phyloP scores from a whole-genome alignment of 805 yeast genomes.

The Pichia eremophila region DNA sequence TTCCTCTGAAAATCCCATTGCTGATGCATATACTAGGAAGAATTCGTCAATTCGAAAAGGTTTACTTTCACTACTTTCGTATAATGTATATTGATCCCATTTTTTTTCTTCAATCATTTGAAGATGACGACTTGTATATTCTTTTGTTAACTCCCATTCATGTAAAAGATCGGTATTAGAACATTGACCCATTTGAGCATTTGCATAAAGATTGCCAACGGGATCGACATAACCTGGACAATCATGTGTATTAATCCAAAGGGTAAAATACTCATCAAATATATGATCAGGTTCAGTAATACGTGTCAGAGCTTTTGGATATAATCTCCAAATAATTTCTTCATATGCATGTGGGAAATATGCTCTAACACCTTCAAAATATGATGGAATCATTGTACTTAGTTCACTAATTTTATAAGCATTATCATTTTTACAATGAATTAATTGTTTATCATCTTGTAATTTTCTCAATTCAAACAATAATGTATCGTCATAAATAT shows the following conservation, averaged over 20 bases:
- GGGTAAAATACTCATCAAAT: conserved; percentile 42
- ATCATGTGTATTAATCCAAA: conserved; percentile 39
- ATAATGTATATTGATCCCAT: conserved; percentile 8
- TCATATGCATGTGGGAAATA: conserved; percentile 35
- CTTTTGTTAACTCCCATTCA: conserved; percentile 25
- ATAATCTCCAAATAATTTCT: conserved; percentile 39
- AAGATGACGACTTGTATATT: conserved; percentile 19
- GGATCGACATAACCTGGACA: conserved; percentile 18
- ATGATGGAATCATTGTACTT: conserved; percentile 42
- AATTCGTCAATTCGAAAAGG: conserved; percentile 24
- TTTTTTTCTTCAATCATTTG: conserved; percentile 8
- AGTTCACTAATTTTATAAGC: conserved; percentile 40
- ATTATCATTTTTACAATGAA: conserved; percentile 43
- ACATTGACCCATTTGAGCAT: conserved; percentile 22
- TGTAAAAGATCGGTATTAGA: conserved; percentile 22
- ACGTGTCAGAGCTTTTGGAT: conserved; percentile 26
- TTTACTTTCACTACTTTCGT: conserved; percentile 14
- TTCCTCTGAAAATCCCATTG: conserved; percentile 9
- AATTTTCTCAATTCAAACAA: conserved; percentile 24
- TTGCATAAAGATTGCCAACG: not conserved
- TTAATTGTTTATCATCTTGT: conserved; percentile 10
- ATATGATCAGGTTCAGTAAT: conserved; percentile 31
- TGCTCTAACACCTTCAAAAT: conserved; percentile 49
- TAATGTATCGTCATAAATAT: conserved; percentile 15
- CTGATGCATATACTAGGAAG: conserved; percentile 15